Conservation (phyloP, 148 eudicot genomes). For the Salicornia ramosissima region DNA sequence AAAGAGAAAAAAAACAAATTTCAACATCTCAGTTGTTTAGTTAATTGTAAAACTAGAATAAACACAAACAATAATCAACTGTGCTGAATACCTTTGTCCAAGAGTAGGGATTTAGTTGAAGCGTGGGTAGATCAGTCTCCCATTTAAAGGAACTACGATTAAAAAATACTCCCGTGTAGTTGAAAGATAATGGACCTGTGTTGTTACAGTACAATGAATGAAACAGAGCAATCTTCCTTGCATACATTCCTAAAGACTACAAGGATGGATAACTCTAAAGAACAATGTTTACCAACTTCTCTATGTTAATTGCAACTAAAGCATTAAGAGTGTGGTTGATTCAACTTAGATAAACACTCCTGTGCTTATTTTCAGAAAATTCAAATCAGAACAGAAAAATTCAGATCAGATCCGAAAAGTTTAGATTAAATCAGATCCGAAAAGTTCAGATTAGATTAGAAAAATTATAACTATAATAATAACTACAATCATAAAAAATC, state of each 20-base stretch:
- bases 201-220: not conserved
- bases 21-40: not conserved
- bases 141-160: not conserved
- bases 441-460: no score
- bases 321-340: no score
- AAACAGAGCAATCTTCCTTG: not conserved
- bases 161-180: conserved; percentile 8
- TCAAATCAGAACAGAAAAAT: no score
- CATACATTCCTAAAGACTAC: not conserved
- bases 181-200: conserved; percentile 17
- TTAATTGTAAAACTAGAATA: not conserved
- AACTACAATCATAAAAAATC: no score
- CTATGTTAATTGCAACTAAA: no score
- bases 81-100: not conserved
- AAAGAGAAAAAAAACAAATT: not conserved
- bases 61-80: not conserved
- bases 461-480: no score
- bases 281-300: not conserved
- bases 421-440: no score
- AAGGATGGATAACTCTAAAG: not conserved
- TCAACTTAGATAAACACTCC: no score
- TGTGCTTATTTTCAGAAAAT: no score
- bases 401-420: no score
- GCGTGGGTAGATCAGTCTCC: conserved; percentile 11
- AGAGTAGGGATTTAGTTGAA: conserved; percentile 10